These are phyloP conservation scores for Microthlaspi erraticum DNA, from an alignment of 345 rosid species.

Conservation along the genomic window DNA sequence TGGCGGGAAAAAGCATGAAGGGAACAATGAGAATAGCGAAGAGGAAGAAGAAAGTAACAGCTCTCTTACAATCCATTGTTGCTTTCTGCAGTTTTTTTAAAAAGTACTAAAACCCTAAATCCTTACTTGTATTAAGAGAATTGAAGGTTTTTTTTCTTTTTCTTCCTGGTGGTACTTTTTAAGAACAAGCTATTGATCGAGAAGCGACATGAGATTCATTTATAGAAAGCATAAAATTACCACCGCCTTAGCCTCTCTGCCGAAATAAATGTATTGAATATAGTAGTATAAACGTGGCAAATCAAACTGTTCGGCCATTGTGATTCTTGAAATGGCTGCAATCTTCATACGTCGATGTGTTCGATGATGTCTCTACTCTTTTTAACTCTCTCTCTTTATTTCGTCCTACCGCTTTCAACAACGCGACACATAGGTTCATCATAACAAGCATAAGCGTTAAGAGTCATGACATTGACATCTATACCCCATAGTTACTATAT, in stretches of 20 bases:
- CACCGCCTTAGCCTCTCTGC: constrained; percentile 9
- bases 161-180: background rate
- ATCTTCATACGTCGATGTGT: constrained; percentile 33
- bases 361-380: constrained; percentile 30
- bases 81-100: no score
- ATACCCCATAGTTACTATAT: no score
- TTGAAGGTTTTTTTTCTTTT: background rate
- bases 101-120: background rate
- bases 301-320: constrained; percentile 8
- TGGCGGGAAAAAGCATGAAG: constrained; percentile 23
- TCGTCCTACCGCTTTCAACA: constrained; percentile 10
- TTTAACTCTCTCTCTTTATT: no score
- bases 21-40: constrained; percentile 4
- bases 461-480: constrained; percentile 22
- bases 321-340: constrained; percentile 42
- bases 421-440: constrained; percentile 33
- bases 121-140: background rate
- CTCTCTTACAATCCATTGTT: constrained; percentile 7
- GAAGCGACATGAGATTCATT: constrained; percentile 19
- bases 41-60: constrained; percentile 20
- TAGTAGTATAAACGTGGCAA: constrained; percentile 18
- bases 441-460: constrained; percentile 4
- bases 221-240: constrained; percentile 16
- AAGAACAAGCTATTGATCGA: background rate
- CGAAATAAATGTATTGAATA: constrained; percentile 10